Conservation (phyloP, 2,329 filamentous ascomycete species). For the Zarea fungicola region DNA sequence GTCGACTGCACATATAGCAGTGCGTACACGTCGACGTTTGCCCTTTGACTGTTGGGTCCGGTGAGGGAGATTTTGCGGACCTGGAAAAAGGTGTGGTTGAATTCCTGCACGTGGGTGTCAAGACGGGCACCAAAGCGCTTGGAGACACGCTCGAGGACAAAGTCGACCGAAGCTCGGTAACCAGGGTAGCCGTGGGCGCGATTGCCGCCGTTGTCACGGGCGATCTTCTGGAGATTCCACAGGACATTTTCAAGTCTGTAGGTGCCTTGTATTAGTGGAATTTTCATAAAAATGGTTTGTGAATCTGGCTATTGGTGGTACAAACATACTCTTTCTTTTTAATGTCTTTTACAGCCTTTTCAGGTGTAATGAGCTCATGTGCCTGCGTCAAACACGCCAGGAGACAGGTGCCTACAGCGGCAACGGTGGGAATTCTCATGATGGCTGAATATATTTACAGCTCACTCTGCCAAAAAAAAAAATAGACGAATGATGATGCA, state of each 20-base stretch:
- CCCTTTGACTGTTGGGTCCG: constrained; percentile 24
- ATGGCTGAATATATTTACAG: too few species aligned
- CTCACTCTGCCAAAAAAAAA: too few species aligned
- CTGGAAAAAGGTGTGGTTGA: constrained; percentile 41
- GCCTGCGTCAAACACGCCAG: neutral
- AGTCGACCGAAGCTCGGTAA: constrained; percentile 54
- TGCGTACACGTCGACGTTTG: constrained; percentile 37
- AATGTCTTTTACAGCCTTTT: constrained; percentile 32
- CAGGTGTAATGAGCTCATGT: constrained; percentile 20
- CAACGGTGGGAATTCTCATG: too few species aligned
- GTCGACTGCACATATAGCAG: constrained; percentile 45
- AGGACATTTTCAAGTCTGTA: constrained; percentile 49
- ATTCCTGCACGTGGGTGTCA: constrained; percentile 41
- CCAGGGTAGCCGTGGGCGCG: constrained; percentile 56
- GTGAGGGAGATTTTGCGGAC: constrained; percentile 38
- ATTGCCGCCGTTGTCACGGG: constrained; percentile 50
- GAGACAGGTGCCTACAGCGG: neutral
- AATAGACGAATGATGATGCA: too few species aligned
- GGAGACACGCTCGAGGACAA: constrained; percentile 42
- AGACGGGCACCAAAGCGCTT: constrained; percentile 35
- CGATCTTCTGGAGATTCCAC: constrained; percentile 50
- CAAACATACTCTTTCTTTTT: constrained; percentile 26
- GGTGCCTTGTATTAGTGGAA: neutral
- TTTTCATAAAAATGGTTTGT: too few species aligned
- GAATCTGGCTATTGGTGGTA: neutral